Evolutionary conservation across 768 basidiomycete species (phyloP), one percentile per base, ranked within the genome.

Genomic region (Russula brevipes): DNA sequence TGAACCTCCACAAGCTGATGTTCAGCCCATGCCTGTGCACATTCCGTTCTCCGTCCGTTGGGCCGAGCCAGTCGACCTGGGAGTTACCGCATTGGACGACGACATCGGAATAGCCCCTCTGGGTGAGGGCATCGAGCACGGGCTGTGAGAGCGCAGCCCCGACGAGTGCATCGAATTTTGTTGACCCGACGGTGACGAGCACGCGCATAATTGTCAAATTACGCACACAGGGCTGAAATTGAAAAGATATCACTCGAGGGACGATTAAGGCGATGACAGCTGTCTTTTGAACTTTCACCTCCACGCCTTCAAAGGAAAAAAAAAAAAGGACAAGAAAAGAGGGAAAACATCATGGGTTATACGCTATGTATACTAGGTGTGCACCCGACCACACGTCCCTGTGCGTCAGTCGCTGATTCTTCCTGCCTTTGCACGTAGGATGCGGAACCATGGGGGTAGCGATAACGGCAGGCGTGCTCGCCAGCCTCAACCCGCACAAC

Each of bases 361-460:
- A 94, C 91, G 56, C 84, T 96, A 58, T 94, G 92, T 71, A 85
- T 95, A 35, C 76, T 97, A 78, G 94, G 94, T 79, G 64, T 61
- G 54, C 59, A 65, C 59, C 65, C 39, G 49, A 53, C 59, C 19
- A 4, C 24, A 47, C 16, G 62, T 42, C 45, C 31, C 49, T 12
- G 31, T 51, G 39, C 65, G 61, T 68, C 41, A 56, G 58, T 59
- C 61, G 14, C 38, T 54, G 51, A 59, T 69, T 63, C 66, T 67
- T 55, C 55, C 65, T 7, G 59, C 69, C 46, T 64, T 10, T 17
- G 30, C 2, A 39, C 38, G 61, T 70, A 88, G 97, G 96, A 80
- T 98, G 97, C 75, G 97, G 97, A 61, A 98, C 96, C 11, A 98
- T 99, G 97, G 97, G 97, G 61, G 77, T 98, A 69, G 94, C 97